Base-by-base conservation (phyloP, 2,329 filamentous ascomycete species). In the Cladosporium sp. region DNA sequence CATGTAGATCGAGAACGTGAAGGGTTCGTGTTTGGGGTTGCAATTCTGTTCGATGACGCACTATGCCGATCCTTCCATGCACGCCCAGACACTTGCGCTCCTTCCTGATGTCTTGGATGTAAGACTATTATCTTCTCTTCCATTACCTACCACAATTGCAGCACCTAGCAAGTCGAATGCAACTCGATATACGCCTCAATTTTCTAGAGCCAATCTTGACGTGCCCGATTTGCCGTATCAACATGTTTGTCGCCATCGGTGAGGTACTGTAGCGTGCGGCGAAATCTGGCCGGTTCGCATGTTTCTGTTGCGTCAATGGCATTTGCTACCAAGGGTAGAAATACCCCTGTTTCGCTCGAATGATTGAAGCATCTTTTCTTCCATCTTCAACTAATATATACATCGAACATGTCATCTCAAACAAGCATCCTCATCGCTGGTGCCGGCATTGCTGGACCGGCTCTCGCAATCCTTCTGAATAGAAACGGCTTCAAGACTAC, bases 371-470 rank as follows among this genome's bases (percentile, higher is more conserved):
- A 18, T 15, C 28, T 2, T 11, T 24, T 11, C n/a, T 21, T 47
- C n/a, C 14, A 24, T 34, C 41, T 2, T 6, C 30, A 58, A 38
- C n/a, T 8, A 26, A 15, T 21, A 38, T 2, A 59, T 30, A 21
- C 47, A 8, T n/a, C n/a, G 6, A 49, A 41, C 58, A 66, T 71
- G 65, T 55, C 66, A 28, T 49, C 64, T 32, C 68, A 38, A 26
- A 67, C 67, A 14, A 36, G 34, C 32, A 73, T 76, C 52, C 69
- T 76, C 26, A 76, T 76, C 59, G 65, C 72, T 8, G 74, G 74
- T 62, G 68, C 67, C 24, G 71, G 73, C 57, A 67, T 75, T 7
- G 74, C 74, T 5, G 74, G 74, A 10, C 73, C 74, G 28, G 64
- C 68, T 5, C 64, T 76, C 1, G 74, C 74, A 4, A 67, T 75